Evolutionary conservation across 2,329 filamentous ascomycete genomes (phyloP).

Genomic region (Botrytis fragariae): DNA sequence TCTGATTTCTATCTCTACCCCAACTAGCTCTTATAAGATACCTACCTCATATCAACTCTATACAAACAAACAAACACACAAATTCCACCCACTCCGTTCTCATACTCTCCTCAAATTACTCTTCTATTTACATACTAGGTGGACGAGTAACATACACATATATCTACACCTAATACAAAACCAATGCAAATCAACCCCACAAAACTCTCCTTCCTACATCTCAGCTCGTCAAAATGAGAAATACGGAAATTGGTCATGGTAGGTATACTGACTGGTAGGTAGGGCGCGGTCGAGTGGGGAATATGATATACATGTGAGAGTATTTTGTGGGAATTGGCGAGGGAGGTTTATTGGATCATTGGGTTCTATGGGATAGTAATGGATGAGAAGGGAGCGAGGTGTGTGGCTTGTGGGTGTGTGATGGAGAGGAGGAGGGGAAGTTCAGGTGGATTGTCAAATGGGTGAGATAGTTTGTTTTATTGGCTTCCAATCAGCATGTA

Average conservation of each 20-base stretch:
- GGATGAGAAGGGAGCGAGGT: neutral
- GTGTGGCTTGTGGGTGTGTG: slow-evolving; percentile 13
- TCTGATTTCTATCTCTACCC: neutral
- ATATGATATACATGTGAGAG: neutral
- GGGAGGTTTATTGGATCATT: neutral
- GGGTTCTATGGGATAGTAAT: neutral
- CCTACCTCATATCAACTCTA: too few species aligned
- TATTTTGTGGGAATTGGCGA: neutral
- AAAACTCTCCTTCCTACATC: neutral
- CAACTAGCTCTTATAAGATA: neutral
- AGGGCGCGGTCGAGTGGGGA: neutral
- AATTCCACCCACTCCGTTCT: too few species aligned
- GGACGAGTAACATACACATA: too few species aligned
- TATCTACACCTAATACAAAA: too few species aligned
- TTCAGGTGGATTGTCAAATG: too few species aligned
- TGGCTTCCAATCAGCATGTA: too few species aligned
- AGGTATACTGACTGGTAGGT: neutral
- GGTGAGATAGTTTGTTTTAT: too few species aligned
- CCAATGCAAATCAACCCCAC: neutral
- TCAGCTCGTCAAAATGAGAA: rapidly evolving
- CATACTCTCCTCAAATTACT: neutral
- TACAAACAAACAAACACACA: neutral
- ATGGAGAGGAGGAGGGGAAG: neutral
- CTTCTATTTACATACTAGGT: neutral
- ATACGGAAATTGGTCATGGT: too few species aligned